These are phyloP conservation scores for Hymenoscyphus repandus DNA, from an alignment of 2,329 filamentous ascomycete species.

Conservation along the genomic window DNA sequence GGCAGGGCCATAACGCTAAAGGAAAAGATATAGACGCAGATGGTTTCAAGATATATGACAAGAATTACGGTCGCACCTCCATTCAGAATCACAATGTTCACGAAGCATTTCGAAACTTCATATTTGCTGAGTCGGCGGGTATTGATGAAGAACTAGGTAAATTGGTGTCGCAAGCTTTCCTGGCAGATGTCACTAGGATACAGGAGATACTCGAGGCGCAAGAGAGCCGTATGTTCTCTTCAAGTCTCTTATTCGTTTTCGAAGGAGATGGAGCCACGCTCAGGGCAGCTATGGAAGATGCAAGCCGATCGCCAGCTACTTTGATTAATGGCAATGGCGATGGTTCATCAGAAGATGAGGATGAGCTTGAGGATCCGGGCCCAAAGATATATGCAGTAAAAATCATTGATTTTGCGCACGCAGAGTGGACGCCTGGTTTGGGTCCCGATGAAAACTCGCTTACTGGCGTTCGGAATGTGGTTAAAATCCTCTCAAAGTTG, in stretches of 20 bases:
- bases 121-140: slow-evolving; percentile 54
- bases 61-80: slow-evolving; percentile 52
- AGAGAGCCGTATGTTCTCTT: slow-evolving; percentile 58
- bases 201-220: slow-evolving; percentile 48
- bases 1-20: slow-evolving; percentile 48
- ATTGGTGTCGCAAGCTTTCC: slow-evolving; percentile 49
- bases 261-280: slow-evolving; percentile 57
- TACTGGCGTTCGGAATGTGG: slow-evolving; percentile 65
- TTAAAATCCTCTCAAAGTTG: slow-evolving; percentile 52
- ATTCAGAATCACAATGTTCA: slow-evolving; percentile 51
- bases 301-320: slow-evolving; percentile 27
- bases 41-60: slow-evolving; percentile 57
- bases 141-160: slow-evolving; percentile 54
- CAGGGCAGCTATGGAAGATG: slow-evolving; percentile 32
- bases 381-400: slow-evolving; percentile 74
- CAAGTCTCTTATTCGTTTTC: slow-evolving; percentile 53
- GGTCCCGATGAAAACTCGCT: slow-evolving; percentile 84
- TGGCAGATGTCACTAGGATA: slow-evolving; percentile 47
- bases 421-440: slow-evolving; percentile 69
- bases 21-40: slow-evolving; percentile 47
- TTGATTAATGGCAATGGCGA: slow-evolving; percentile 23
- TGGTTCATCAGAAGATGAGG: slow-evolving; percentile 39
- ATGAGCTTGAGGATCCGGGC: slow-evolving; percentile 47
- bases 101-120: slow-evolving; percentile 49
- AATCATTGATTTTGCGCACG: slow-evolving; percentile 96